Conservation (phyloP, 2,329 filamentous ascomycete species). For the Monosporascus sp. region DNA sequence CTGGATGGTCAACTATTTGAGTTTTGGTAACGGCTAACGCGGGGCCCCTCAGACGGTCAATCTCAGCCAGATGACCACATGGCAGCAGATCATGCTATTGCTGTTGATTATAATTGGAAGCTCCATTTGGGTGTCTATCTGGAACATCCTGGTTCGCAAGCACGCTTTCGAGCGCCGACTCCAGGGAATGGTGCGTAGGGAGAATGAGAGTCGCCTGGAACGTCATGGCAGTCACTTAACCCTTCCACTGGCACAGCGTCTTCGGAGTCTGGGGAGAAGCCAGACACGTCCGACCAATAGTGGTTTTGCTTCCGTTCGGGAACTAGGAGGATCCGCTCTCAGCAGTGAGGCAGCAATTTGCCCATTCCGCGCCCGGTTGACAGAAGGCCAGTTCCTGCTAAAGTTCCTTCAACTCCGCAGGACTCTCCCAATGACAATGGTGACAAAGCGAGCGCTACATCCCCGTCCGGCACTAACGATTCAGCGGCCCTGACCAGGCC, state of each 20-base stretch:
- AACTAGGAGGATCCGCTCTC: not conserved
- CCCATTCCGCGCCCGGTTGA: constrained; percentile 19
- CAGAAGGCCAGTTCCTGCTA: constrained; percentile 10
- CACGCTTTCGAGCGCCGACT: constrained; percentile 59
- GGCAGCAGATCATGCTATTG: constrained; percentile 61
- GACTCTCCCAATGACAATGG: not conserved
- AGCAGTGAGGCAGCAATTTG: not conserved
- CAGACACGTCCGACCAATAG: constrained; percentile 5
- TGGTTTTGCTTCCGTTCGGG: not conserved
- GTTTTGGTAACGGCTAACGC: not conserved
- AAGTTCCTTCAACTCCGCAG: constrained; percentile 9
- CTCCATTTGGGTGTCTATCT: constrained; percentile 59
- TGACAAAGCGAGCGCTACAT: not conserved
- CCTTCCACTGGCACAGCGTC: constrained; percentile 21
- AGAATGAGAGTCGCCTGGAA: constrained; percentile 28
- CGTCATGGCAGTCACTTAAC: constrained; percentile 19
- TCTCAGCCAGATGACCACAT: constrained; percentile 56
- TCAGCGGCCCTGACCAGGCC: not conserved
- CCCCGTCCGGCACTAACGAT: not conserved
- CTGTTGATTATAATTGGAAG: constrained; percentile 59
- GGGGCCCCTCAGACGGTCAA: constrained; percentile 48
- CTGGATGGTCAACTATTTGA: not conserved
- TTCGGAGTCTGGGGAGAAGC: constrained; percentile 15
- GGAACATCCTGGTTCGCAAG: constrained; percentile 56
- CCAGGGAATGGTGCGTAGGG: constrained; percentile 42